phyloP scores from a whole-genome alignment of 768 basidiomycete genomes.

The Panellus pusillus region DNA sequence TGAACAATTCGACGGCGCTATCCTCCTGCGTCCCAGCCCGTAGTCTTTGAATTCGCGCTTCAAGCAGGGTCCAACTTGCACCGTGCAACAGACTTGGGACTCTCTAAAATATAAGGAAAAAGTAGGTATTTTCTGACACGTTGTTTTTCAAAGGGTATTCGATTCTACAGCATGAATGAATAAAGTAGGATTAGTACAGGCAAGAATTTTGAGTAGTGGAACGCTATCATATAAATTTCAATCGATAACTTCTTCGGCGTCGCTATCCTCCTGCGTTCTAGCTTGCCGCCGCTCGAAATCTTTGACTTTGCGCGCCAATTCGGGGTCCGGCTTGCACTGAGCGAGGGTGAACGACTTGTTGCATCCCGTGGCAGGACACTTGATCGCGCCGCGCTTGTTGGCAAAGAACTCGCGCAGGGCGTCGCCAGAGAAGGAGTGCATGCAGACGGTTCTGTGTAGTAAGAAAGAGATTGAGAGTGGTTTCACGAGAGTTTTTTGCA shows the following conservation, averaged over 20 bases:
- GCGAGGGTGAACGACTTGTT: slow-evolving; percentile 52
- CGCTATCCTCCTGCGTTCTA: slow-evolving; percentile 49
- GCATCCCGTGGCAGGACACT: slow-evolving; percentile 78
- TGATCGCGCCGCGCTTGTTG: slow-evolving; percentile 33
- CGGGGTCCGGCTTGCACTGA: slow-evolving; percentile 54
- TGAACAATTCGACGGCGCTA: too few species aligned
- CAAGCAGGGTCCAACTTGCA: too few species aligned
- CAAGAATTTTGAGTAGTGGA: background rate
- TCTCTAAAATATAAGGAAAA: too few species aligned
- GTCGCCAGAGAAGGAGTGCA: slow-evolving; percentile 78
- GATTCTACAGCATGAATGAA: background rate
- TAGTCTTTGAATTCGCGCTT: too few species aligned
- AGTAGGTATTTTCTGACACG: too few species aligned
- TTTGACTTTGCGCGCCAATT: slow-evolving; percentile 62
- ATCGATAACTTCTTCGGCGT: slow-evolving; percentile 62
- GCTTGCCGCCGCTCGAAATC: slow-evolving; percentile 48
- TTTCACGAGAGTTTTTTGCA: background rate
- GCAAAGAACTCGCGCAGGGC: slow-evolving; percentile 69
- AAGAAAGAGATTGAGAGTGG: too few species aligned
- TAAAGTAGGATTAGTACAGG: background rate
- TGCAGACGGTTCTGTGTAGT: slow-evolving; percentile 46
- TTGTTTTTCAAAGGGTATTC: too few species aligned
- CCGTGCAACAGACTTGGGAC: too few species aligned
- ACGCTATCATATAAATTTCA: slow-evolving; percentile 19
- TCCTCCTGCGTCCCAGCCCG: too few species aligned